Conservation (phyloP, 768 basidiomycete genomes). For the Pholiota microspora region DNA sequence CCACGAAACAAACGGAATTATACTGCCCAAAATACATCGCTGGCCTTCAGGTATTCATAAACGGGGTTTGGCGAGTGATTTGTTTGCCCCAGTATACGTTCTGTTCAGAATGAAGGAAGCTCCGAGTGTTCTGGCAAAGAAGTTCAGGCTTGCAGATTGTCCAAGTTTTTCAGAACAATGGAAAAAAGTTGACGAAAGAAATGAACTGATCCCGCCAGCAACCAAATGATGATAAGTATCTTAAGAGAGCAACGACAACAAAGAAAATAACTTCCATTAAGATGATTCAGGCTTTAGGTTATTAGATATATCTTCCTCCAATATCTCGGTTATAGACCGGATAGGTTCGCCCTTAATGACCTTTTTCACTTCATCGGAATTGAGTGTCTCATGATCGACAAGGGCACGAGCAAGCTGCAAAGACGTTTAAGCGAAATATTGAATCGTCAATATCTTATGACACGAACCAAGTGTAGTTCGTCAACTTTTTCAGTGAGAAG, state of each 20-base stretch:
- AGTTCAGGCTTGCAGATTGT: not conserved
- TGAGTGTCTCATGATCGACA: constrained; percentile 93
- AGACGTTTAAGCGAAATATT: constrained; percentile 1
- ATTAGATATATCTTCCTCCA: constrained; percentile 53
- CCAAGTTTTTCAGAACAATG: not conserved
- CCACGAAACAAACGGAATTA: not conserved
- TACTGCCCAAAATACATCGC: not conserved
- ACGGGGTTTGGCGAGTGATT: not conserved
- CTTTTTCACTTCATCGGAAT: constrained; percentile 79
- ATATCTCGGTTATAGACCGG: constrained; percentile 63
- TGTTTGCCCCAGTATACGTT: not conserved
- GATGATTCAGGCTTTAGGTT: constrained; percentile 26
- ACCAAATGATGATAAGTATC: constrained; percentile 4
- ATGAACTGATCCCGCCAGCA: not conserved
- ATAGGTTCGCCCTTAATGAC: constrained; percentile 85
- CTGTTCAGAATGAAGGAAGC: not conserved
- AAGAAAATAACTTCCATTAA: constrained; percentile 21
- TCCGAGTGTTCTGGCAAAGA: not conserved
- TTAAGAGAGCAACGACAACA: constrained; percentile 2
- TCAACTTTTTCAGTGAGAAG: constrained; percentile 66
- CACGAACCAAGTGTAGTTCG: constrained; percentile 71
- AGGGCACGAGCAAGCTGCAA: constrained; percentile 83
- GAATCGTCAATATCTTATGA: constrained; percentile 11
- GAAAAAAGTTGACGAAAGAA: not conserved
- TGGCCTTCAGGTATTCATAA: not conserved